Base-by-base conservation (phyloP, 1,284 basidiomycete species). In the Meripilus lineatus region DNA sequence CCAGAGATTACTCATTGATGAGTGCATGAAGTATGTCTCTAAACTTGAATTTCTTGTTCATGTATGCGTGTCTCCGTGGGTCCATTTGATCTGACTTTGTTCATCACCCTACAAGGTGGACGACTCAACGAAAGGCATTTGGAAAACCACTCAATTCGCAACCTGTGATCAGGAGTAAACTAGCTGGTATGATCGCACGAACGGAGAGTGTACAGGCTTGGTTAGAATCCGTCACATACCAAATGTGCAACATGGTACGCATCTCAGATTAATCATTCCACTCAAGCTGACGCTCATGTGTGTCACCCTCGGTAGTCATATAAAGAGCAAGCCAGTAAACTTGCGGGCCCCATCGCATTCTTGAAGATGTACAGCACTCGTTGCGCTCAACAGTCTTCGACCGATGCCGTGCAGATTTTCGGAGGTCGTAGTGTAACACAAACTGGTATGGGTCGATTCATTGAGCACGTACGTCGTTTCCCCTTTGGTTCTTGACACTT, bases 171-270 rank as follows among this genome's bases (percentile, higher is more conserved):
- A 75, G 89, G 42, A 73, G 75, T 56, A 91, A 90, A 71, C 66
- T 93, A 30, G 89, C 87, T 3, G 68, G 69, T 18, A 89, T 91
- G 84, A 89, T 92, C 47, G 76, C 84, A 17, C 79, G 87, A 44
- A 73, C 77, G 28, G 87, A 92, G 63, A 77, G 77, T 5, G 71
- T 72, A 18, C 90, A 93, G 58, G 78, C 75, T 33, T 93, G 90
- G 89, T 68, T 93, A 24, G 91, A 94, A 65, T 82, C 77, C 55
- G 68, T 93, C 48, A 93, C 89, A 0, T 81, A 82, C 59, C 89
- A 93, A 64, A 93, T 93, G 89, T 81, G 75, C 58, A 80, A 90
- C 53, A 89, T 89, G 86, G 76, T 73, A 33, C 14, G 44, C 44
- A 18, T 38, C 17, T 15, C 38, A 18, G 17, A 13, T n/a, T 35